Percentiles rank a stretch among this genome's conserved stretches.
These are phyloP conservation scores for Malania oleifera DNA, from an alignment of 164 flowering plant genomes.

Conservation along the genomic window DNA sequence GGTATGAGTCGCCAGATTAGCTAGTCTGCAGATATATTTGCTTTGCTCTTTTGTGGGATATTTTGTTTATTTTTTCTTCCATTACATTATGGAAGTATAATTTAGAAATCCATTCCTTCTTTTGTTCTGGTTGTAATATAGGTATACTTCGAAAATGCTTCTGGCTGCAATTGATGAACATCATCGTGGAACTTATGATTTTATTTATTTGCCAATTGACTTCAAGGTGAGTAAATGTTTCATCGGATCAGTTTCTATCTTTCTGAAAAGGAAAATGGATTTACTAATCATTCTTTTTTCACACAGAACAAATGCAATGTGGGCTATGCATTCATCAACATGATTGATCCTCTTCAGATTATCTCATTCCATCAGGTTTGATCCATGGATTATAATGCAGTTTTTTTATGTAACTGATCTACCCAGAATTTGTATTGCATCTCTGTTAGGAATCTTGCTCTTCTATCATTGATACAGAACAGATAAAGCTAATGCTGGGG, in stretches of 20 bases:
- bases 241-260: background rate
- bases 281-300: background rate
- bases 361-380: constrained; percentile 69
- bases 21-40: too few relatives aligned
- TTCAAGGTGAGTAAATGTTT: constrained; percentile 53
- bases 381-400: background rate
- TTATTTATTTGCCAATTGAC: constrained; percentile 82
- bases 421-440: background rate
- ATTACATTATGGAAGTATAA: too few relatives aligned
- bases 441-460: background rate
- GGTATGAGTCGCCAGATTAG: too few relatives aligned
- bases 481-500: background rate
- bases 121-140: constrained; percentile 15
- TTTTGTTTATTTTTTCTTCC: background rate
- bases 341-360: constrained; percentile 62
- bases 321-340: constrained; percentile 89
- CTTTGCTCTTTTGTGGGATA: background rate
- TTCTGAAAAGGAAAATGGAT: background rate
- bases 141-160: constrained; percentile 90
- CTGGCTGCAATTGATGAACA: constrained; percentile 76
- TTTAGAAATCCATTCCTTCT: too few relatives aligned
- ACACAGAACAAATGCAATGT: constrained; percentile 87
- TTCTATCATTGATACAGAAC: background rate
- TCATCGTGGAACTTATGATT: constrained; percentile 74
- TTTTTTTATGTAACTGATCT: background rate